phyloP scores from a whole-genome alignment of 148 eudicot genomes.

The Vaccinium myrtillus region DNA sequence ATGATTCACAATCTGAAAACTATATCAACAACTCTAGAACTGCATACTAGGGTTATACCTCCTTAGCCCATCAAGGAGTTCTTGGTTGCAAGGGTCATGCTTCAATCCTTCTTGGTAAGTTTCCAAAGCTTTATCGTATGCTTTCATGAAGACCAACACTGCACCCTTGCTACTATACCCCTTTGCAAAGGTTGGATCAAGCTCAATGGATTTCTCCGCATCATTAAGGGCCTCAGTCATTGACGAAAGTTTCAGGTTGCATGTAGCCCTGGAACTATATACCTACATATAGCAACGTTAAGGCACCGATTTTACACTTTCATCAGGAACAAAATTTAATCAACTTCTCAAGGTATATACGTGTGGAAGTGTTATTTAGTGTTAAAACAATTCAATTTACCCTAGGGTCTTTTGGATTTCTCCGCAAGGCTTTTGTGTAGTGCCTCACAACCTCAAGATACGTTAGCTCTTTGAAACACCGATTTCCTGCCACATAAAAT shows the following conservation, averaged over 20 bases:
- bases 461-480: conserved; percentile 75
- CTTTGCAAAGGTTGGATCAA: conserved; percentile 88
- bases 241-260: conserved; percentile 85
- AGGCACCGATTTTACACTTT: background rate
- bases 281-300: conserved; percentile 39
- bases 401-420: conserved; percentile 82
- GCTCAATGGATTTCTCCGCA: conserved; percentile 96
- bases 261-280: conserved; percentile 90
- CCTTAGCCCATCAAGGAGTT: conserved; percentile 77
- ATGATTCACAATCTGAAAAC: background rate
- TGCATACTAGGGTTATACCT: conserved; percentile 37
- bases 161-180: conserved; percentile 99
- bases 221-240: conserved; percentile 94
- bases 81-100: conserved; percentile 72
- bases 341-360: background rate
- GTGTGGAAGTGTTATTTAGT: background rate
- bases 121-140: conserved; percentile 88
- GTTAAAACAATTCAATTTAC: conserved; percentile 27
- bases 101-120: conserved; percentile 91
- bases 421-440: conserved; percentile 76
- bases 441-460: conserved; percentile 88
- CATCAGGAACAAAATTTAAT: background rate
- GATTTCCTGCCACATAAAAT: conserved; percentile 51
- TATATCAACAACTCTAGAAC: background rate
- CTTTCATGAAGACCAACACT: conserved; percentile 92